These are phyloP conservation scores for Digitaria exilis DNA, from an alignment of 202 grass and related monocot genomes.

Conservation along the genomic window DNA sequence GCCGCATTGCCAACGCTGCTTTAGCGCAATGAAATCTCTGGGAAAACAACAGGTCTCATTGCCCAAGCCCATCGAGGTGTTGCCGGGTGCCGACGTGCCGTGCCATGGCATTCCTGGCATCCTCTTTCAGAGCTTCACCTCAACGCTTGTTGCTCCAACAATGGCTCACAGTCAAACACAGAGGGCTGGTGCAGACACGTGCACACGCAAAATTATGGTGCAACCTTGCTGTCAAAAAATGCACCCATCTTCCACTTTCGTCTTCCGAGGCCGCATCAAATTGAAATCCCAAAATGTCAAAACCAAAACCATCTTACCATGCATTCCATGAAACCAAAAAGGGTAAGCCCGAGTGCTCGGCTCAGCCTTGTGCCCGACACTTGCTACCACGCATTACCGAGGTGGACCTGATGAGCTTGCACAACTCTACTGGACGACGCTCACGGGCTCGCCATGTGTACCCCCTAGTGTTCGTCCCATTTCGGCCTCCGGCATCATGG, in stretches of 20 bases:
- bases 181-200: neutral
- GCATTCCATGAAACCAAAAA: neutral
- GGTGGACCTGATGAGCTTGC: neutral
- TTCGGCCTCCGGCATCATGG: conserved; percentile 1
- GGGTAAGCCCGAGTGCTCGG: neutral
- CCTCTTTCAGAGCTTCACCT: neutral
- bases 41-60: neutral
- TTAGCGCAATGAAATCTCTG: neutral
- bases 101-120: neutral
- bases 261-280: neutral
- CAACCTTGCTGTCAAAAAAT: neutral
- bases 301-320: neutral
- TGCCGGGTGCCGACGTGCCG: neutral
- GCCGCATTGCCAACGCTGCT: neutral
- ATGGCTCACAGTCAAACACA: neutral
- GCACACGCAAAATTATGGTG: neutral
- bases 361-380: neutral
- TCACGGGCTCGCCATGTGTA: neutral
- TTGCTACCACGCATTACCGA: neutral
- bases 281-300: neutral
- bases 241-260: neutral
- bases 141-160: neutral
- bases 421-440: neutral
- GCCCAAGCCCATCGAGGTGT: neutral
- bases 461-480: neutral